Percentiles rank a stretch among this genome's conserved stretches.
These are phyloP conservation scores for Ceratobasidium sp. DNA, from an alignment of 1,284 basidiomycete species.

Conservation along the genomic window DNA sequence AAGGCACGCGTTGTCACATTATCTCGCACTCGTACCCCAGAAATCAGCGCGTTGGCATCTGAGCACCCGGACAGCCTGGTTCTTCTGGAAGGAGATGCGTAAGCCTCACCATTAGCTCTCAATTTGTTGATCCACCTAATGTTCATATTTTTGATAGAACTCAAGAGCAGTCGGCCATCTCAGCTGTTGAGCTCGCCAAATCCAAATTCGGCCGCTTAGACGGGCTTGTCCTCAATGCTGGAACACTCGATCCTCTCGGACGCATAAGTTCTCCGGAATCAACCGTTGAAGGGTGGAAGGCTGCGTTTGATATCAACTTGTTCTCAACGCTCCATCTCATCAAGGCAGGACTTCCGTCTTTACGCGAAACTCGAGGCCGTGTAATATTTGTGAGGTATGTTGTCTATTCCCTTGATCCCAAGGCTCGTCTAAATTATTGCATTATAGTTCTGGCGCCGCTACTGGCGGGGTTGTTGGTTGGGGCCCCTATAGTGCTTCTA, in stretches of 20 bases:
- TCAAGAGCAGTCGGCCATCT: conserved; percentile 65
- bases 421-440: neutral
- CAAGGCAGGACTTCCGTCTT: conserved; percentile 66
- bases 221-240: conserved; percentile 81
- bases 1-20: conserved; percentile 74
- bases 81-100: conserved; percentile 75
- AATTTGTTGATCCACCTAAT: conserved; percentile 38
- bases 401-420: neutral
- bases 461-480: conserved; percentile 70
- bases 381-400: conserved; percentile 67
- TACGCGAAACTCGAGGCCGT: conserved; percentile 69
- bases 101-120: conserved; percentile 50
- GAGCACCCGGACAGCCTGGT: conserved; percentile 58
- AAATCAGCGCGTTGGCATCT: conserved; percentile 63
- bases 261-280: conserved; percentile 53
- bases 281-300: conserved; percentile 62
- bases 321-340: conserved; percentile 78
- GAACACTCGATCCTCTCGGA: conserved; percentile 63
- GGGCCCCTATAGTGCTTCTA: conserved; percentile 80
- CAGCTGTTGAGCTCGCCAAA: conserved; percentile 56
- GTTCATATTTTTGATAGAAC: conserved; percentile 39
- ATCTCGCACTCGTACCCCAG: conserved; percentile 70
- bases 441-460: conserved; percentile 77
- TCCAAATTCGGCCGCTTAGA: conserved; percentile 70
- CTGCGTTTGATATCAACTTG: conserved; percentile 81